Base-by-base conservation (phyloP, 75 land plant genomes). In the Cunninghamia lanceolata region DNA sequence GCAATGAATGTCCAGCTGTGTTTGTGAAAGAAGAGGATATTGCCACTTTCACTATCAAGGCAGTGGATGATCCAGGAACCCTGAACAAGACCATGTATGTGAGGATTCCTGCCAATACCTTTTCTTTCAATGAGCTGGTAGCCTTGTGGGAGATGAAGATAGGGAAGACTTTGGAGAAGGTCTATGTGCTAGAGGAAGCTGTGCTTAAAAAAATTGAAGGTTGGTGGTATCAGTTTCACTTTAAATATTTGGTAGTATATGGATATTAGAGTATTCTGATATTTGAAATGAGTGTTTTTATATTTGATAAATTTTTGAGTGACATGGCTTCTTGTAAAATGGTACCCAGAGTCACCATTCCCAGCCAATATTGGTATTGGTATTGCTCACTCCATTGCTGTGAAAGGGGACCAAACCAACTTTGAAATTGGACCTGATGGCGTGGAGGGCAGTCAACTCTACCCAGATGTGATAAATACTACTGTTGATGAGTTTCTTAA, bases 101-200 rank as follows among this genome's bases (percentile, higher is more conserved):
- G 36, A 85, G 91, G 45, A 92, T 92, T 50, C 89, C 91, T 40
- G 86, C 38, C 63, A 94, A 94, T 63, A 88, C 88, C 16, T 79
- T 47, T 79, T 84, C 94, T 43, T 56, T 88, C 78, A 91, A 91
- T 59, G 92, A 94, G 36, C 87, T 94, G 25, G 89, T 93, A 25
- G 47, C 84, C 4, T n/a, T 92, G 70, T 94, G 95, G 94, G 92
- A 93, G 91, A 91, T 71, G 36, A 93, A 89, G 87, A 93, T 89
- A 66, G 91, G 92, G 0, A 84, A 92, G 80, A 87, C 42, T 75
- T 85, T 88, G 43, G 75, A 87, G 39, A 90, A 82, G 82, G 45
- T 25, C 47, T 87, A 87, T 38, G 82, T 90, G 13, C 84, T 82
- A 32, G 89, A 90, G 87, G 87, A 90, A 14, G 85, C 82, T 36